A percentile compares a stretch with the other conserved stretches of the same genome.
These are phyloP conservation scores for Didymella exigua DNA, from an alignment of 2,329 filamentous ascomycete genomes.

Conservation along the genomic window DNA sequence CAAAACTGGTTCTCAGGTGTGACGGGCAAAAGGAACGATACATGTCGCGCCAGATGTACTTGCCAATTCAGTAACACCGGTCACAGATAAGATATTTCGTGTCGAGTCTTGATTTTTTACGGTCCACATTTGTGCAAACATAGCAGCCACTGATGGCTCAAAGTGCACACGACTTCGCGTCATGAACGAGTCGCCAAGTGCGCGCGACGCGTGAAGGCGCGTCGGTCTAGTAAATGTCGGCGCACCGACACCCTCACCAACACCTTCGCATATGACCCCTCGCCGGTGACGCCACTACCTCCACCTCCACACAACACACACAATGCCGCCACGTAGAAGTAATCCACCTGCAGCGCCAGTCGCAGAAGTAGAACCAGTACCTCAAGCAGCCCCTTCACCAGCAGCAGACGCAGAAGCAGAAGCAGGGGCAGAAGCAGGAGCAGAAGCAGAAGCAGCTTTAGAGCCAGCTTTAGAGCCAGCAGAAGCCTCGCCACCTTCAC, in stretches of 20 bases:
- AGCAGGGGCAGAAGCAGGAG: not conserved
- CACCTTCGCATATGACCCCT: slow-evolving; percentile 18
- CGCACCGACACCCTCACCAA: slow-evolving; percentile 17
- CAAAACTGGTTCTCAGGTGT: not conserved
- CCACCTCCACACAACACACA: slow-evolving; percentile 1
- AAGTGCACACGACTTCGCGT: slow-evolving; percentile 4
- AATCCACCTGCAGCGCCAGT: slow-evolving; percentile 50
- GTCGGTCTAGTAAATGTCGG: slow-evolving; percentile 24
- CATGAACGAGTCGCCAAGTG: slow-evolving; percentile 9
- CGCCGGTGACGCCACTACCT: slow-evolving; percentile 6
- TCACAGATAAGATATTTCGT: not conserved
- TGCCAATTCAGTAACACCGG: not conserved
- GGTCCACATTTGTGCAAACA: not conserved
- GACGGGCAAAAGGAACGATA: not conserved
- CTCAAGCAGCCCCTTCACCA: slow-evolving; percentile 1
- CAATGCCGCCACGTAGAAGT: slow-evolving; percentile 57
- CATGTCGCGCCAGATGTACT: not conserved
- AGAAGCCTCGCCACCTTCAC: slow-evolving; percentile 7
- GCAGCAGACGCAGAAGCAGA: not conserved
- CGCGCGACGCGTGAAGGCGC: not conserved
- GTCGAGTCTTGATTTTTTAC: not conserved
- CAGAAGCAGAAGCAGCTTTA: not conserved
- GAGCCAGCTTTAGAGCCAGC: not conserved
- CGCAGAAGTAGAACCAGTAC: slow-evolving; percentile 39
- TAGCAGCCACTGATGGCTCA: not conserved